Evolutionary conservation across 106 monocot species (phyloP), one percentile per base, ranked within the genome.

Genomic region (Apostasia shenzhenica): DNA sequence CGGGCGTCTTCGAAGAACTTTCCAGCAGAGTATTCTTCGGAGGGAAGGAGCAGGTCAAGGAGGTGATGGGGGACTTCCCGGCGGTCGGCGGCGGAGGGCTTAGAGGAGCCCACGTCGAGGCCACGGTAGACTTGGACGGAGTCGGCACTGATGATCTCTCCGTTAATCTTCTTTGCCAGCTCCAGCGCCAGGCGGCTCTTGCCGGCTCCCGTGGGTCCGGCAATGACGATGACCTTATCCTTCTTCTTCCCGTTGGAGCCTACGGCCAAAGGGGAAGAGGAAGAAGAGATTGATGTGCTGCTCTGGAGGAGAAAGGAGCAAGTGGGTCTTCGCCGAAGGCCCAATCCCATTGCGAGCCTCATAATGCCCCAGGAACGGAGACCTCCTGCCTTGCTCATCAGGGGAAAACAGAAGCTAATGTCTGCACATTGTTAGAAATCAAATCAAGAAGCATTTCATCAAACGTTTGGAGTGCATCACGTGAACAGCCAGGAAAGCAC

Each of bases 11-110:
- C 79, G 40, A 77, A 90, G 66, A 86, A 90, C 12, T 78, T 53
- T 2, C 90, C 90, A 1, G 86, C 86, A 5, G 90, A 97, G 47
- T 92, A 97, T 8, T 97, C 92, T 41, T 97, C 75, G 13, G 84
- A 86, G 3, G 97, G 87, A 53, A 81, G 75, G 14, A 89, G 50
- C 14, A 92, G 63, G 73, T 97, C 89, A n/a, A 97, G 70, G 67
- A 92, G 57, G 74, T 92, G 92, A 44, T 97, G 97, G 5, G 89
- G 80, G 3, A 97, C 81, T 37, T 73, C 76, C 1, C 77, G 73
- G 14, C 80, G 70, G 6, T 85, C 84, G 0, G 66, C 10, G 11
- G 11, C 2, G 1, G 86, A 81, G 3, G 90, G 86, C 67, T 90
- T 90, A 61, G 90, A 83, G 2, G 90, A 86, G 1, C 90, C 90